Percentiles rank a stretch among this genome's conserved stretches.
phyloP scores from a whole-genome alignment of 2,329 filamentous ascomycete species.

The Neonectria faginata region DNA sequence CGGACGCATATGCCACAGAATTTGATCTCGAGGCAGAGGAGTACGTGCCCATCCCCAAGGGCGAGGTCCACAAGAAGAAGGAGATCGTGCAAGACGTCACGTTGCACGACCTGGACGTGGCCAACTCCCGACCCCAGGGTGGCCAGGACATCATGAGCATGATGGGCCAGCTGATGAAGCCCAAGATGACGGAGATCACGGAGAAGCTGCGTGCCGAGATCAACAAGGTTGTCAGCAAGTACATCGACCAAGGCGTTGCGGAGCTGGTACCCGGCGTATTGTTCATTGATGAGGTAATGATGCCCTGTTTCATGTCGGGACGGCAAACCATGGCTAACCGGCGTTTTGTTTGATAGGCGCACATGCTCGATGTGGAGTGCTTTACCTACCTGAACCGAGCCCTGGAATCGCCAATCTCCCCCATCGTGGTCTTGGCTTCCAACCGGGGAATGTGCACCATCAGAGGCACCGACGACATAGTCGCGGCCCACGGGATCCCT shows the following conservation, averaged over 20 bases:
- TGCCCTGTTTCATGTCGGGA: conserved; percentile 31
- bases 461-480: conserved; percentile 83
- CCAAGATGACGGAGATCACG: conserved; percentile 99
- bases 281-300: conserved; percentile 93
- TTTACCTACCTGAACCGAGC: conserved; percentile 99
- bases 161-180: conserved; percentile 99
- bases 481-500: conserved; percentile 92
- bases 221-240: conserved; percentile 99
- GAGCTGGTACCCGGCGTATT: conserved; percentile 98
- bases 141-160: conserved; percentile 99
- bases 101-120: conserved; percentile 94
- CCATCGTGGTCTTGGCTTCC: conserved; percentile 96
- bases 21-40: conserved; percentile 99
- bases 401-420: conserved; percentile 93
- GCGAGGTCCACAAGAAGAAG: conserved; percentile 99
- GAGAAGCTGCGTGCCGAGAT: conserved; percentile 96
- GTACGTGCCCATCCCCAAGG: conserved; percentile 98
- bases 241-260: conserved; percentile 97
- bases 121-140: conserved; percentile 93
- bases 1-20: conserved; percentile 96
- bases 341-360: conserved; percentile 70
- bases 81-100: conserved; percentile 99
- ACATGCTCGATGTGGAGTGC: conserved; percentile 99
- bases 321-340: conserved; percentile 39
- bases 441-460: conserved; percentile 96